These are phyloP conservation scores for Isabelozyma gotoi DNA, from an alignment of 805 yeast species.

Conservation along the genomic window DNA sequence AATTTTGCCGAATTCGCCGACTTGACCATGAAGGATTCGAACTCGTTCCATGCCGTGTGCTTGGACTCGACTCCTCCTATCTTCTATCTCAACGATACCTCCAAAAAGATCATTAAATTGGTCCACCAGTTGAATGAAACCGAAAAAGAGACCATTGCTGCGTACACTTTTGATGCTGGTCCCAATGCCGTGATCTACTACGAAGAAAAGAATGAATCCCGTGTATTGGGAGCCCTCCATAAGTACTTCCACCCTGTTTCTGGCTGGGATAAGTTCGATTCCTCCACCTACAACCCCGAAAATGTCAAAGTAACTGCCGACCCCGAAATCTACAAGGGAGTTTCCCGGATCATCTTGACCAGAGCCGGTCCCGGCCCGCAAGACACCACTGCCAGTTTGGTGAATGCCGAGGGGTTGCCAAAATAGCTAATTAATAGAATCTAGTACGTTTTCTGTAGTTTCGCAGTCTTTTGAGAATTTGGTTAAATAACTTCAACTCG, in stretches of 20 bases:
- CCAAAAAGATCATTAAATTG: slow-evolving; percentile 75
- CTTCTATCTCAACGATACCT: slow-evolving; percentile 88
- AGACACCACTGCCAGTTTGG: slow-evolving; percentile 53
- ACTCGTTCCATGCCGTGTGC: slow-evolving; percentile 98
- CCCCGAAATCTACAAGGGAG: slow-evolving; percentile 61
- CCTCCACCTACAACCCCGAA: slow-evolving; percentile 12
- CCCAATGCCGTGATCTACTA: slow-evolving; percentile 98
- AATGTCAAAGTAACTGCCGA: slow-evolving; percentile 38
- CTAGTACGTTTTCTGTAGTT: not conserved
- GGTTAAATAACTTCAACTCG: not conserved
- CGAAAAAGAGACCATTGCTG: slow-evolving; percentile 74
- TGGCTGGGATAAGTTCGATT: slow-evolving; percentile 61
- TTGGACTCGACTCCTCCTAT: slow-evolving; percentile 95
- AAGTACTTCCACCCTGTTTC: slow-evolving; percentile 54
- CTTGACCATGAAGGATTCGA: slow-evolving; percentile 93
- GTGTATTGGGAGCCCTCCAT: slow-evolving; percentile 69
- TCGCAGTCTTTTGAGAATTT: too few species aligned
- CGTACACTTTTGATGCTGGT: slow-evolving; percentile 98
- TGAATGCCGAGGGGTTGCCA: slow-evolving; percentile 65
- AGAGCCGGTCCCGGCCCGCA: slow-evolving; percentile 87
- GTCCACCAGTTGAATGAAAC: slow-evolving; percentile 73
- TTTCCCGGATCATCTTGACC: slow-evolving; percentile 81
- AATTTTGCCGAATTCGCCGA: slow-evolving; percentile 83
- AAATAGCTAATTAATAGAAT: slow-evolving; percentile 13
- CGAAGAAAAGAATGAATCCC: slow-evolving; percentile 68